A percentile compares a stretch with the other conserved stretches of the same genome.
phyloP scores from a whole-genome alignment of 179 eudicot species.

The Corrigiola litoralis region DNA sequence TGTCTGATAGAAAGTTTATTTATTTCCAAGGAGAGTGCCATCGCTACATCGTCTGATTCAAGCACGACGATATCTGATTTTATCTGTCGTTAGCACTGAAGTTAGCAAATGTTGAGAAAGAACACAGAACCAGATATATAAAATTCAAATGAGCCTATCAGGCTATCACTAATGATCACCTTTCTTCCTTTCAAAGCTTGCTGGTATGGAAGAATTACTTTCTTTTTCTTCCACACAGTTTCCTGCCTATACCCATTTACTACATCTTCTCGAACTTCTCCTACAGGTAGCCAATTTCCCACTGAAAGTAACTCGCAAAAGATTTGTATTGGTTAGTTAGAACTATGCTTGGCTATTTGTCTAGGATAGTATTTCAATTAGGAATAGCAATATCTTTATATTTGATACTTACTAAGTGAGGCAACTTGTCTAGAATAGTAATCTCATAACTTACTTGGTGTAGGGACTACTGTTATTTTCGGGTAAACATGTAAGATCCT shows the following conservation, averaged over 20 bases:
- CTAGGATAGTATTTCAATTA: no score
- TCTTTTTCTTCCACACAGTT: constrained; percentile 49
- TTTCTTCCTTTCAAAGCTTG: constrained; percentile 34
- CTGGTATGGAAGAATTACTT: constrained; percentile 54
- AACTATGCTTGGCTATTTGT: no score
- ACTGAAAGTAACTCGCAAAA: constrained; percentile 30
- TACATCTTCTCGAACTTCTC: constrained; percentile 64
- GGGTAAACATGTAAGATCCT: constrained; percentile 64
- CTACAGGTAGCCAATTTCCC: constrained; percentile 60
- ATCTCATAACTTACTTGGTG: constrained; percentile 56
- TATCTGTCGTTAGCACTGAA: constrained; percentile 31
- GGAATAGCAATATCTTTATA: no score
- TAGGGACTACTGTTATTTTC: constrained; percentile 50
- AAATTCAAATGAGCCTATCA: not conserved
- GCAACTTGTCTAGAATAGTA: no score
- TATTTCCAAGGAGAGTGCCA: constrained; percentile 42
- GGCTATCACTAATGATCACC: constrained; percentile 26
- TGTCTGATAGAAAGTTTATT: constrained; percentile 30
- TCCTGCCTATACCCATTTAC: constrained; percentile 49
- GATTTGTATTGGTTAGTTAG: no score
- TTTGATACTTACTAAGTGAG: no score
- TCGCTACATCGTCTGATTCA: constrained; percentile 62
- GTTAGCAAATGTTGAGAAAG: not conserved
- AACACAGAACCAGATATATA: not conserved
- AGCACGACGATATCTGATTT: constrained; percentile 52